Conservation (phyloP, 2,329 filamentous ascomycete genomes). For the Aureobasidium sp. region DNA sequence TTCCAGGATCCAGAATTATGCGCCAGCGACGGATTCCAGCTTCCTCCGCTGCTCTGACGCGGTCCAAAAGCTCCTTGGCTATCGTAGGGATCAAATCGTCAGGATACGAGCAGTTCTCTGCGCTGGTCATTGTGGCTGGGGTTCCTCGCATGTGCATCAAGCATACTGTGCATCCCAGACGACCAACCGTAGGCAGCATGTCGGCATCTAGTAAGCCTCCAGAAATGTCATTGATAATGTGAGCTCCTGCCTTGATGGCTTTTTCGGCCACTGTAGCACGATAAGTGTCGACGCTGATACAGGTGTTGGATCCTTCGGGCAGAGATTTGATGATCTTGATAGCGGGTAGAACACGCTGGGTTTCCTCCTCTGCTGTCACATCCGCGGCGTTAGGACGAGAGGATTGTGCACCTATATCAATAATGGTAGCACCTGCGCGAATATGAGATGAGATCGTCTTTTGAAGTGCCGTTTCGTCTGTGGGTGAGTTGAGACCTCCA, state of each 20-base stretch:
- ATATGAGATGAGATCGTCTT: conserved; percentile 55
- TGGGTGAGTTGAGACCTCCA: conserved; percentile 55
- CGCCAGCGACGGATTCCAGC: conserved; percentile 87
- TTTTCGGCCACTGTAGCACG: conserved; percentile 71
- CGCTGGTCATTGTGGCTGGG: conserved; percentile 68
- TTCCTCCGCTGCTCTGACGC: conserved; percentile 65
- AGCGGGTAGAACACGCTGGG: conserved; percentile 68
- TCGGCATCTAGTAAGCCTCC: conserved; percentile 67
- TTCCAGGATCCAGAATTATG: conserved; percentile 85
- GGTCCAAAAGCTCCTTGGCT: conserved; percentile 56
- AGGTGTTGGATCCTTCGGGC: conserved; percentile 53
- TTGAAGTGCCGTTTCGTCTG: conserved; percentile 41
- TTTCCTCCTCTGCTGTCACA: conserved; percentile 64
- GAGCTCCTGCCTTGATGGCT: conserved; percentile 71
- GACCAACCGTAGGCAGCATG: conserved; percentile 76
- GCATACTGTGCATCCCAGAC: conserved; percentile 66
- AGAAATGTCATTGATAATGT: conserved; percentile 93
- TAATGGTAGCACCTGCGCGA: conserved; percentile 63
- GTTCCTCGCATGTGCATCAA: conserved; percentile 94
- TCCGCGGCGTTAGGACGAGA: conserved; percentile 68
- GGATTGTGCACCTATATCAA: conserved; percentile 91
- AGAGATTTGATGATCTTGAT: conserved; percentile 62
- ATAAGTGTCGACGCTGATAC: conserved; percentile 89
- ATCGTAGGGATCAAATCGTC: conserved; percentile 58
- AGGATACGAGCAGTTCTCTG: conserved; percentile 50